Base-by-base conservation (phyloP, 495 filamentous ascomycete species). In the Penicillium soppii region DNA sequence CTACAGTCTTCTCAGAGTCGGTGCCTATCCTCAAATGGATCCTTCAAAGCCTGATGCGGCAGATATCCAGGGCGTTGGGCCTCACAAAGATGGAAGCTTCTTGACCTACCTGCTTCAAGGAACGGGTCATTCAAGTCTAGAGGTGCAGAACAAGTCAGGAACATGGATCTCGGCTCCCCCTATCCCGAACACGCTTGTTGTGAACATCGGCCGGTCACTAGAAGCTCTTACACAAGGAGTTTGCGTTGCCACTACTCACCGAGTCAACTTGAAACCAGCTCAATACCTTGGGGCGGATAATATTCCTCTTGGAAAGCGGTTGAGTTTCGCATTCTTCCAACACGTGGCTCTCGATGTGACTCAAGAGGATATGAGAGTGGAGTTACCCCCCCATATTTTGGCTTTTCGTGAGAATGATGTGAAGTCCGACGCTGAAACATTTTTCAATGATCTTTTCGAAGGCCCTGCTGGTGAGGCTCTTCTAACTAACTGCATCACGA, bases 61-160 rank as follows among this genome's bases (percentile, higher is more conserved):
- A n/a, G n/a, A n/a, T n/a, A n/a, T n/a, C n/a, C n/a, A n/a, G n/a
- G 90, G 90, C 27, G 88, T 92, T 1, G 89, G 91, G 0, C 87
- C 91, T 8, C 91, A 96, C 68, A 96, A 96, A 64, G 91, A 96
- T 65, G 83, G 78, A 45, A 91, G 90, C 82, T 78, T 95, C 29
- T 83, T 84, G 4, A 86, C 81, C 30, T 95, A 91, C 68, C 78
- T 96, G 27, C 80, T 95, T 30, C 91, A 95, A 68, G 89, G 85
- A 4, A 83, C 81, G n/a, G 66, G 71, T 3, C 91, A 96, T 62
- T 69, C 60, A 0, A 88, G 90, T 0, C 72, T 96, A 26, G 91
- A 96, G 65, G 90, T 90, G 9, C 91, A 94, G 68, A 95, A 94
- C 65, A 82, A 82, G 53, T 63, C 66, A 22, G 88, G 91, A 25